Evolutionary conservation across 2,329 filamentous ascomycete species (phyloP).

Genomic region (Penicillium expansum): DNA sequence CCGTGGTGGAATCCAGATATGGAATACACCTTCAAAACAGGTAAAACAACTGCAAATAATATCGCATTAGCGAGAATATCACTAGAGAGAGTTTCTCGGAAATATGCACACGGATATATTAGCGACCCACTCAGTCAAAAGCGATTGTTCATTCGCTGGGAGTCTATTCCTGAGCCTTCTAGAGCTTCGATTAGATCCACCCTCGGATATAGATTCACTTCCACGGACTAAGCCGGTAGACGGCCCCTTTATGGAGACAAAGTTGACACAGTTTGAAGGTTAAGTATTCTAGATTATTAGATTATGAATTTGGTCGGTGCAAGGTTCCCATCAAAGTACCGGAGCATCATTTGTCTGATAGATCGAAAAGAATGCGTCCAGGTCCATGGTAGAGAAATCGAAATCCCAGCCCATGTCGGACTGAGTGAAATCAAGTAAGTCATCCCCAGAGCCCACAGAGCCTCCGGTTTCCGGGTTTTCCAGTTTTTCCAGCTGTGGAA

Average conservation of each 20-base stretch:
- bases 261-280: not conserved
- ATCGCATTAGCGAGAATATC: not conserved
- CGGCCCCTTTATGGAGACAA: not conserved
- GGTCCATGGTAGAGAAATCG: slow-evolving; percentile 42
- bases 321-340: not conserved
- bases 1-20: not conserved
- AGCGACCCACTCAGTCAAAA: not conserved
- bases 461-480: slow-evolving; percentile 22
- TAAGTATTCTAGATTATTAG: not conserved
- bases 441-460: slow-evolving; percentile 29
- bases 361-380: slow-evolving; percentile 40
- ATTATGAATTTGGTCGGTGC: not conserved
- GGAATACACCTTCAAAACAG: not conserved
- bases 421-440: slow-evolving; percentile 37
- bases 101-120: not conserved
- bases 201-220: slow-evolving; percentile 2
- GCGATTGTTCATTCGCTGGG: not conserved
- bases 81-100: not conserved
- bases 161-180: not conserved
- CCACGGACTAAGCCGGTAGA: not conserved
- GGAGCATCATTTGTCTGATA: slow-evolving; percentile 25
- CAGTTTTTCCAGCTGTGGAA: slow-evolving; percentile 20
- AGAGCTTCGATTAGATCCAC: not conserved
- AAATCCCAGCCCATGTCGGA: slow-evolving; percentile 42
- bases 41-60: not conserved